Evolutionary conservation across 768 basidiomycete genomes (phyloP).

Genomic region (Phallus indusiatus): DNA sequence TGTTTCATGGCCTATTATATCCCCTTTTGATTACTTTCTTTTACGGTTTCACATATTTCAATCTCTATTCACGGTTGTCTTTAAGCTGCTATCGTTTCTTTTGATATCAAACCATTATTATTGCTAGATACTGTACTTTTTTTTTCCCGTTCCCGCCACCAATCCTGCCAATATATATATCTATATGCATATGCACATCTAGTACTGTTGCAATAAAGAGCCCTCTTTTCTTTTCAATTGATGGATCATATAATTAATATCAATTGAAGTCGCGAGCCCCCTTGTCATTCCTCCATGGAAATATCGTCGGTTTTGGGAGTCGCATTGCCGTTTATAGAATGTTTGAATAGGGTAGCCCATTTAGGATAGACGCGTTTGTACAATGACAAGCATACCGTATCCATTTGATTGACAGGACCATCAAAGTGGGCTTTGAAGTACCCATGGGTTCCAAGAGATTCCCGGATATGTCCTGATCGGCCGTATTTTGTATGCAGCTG

Average conservation of each 20-base stretch:
- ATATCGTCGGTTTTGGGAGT: slow-evolving; percentile 11
- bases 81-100: not conserved
- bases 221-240: not conserved
- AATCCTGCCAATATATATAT: not conserved
- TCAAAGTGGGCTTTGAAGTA: slow-evolving; percentile 97
- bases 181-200: not conserved
- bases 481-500: slow-evolving; percentile 91
- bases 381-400: slow-evolving; percentile 89
- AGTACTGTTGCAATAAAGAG: not conserved
- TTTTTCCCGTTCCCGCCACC: not conserved
- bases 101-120: not conserved
- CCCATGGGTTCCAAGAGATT: slow-evolving; percentile 93
- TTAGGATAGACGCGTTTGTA: slow-evolving; percentile 94
- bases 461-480: slow-evolving; percentile 78
- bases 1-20: not conserved
- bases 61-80: not conserved
- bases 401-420: slow-evolving; percentile 91
- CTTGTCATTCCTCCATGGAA: slow-evolving; percentile 3
- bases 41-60: not conserved
- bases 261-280: not conserved
- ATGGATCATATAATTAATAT: too few relatives aligned
- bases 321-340: slow-evolving; percentile 27
- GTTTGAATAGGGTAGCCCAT: slow-evolving; percentile 44
- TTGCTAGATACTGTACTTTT: not conserved
- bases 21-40: not conserved